Evolutionary conservation across 2,329 filamentous ascomycete genomes (phyloP).

Genomic region (Pseudogymnoascus sp.): DNA sequence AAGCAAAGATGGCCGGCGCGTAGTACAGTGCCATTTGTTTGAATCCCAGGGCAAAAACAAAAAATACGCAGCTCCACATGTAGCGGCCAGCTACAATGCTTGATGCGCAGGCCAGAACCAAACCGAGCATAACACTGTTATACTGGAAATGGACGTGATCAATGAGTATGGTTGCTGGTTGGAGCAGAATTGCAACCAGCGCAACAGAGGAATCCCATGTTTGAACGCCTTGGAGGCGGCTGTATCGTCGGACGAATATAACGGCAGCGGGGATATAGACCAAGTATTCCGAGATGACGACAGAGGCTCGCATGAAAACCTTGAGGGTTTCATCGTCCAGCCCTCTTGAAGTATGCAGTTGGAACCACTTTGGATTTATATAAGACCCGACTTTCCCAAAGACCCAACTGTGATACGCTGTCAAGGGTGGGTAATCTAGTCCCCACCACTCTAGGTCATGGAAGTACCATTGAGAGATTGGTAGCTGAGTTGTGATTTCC

Average conservation of each 20-base stretch:
- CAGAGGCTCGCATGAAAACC: slow-evolving; percentile 91
- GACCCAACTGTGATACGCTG: slow-evolving; percentile 97
- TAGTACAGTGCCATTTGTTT: slow-evolving; percentile 99
- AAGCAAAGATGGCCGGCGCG: slow-evolving; percentile 85
- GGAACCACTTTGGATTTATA: slow-evolving; percentile 82
- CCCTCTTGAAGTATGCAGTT: slow-evolving; percentile 72
- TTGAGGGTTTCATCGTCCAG: slow-evolving; percentile 73
- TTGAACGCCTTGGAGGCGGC: slow-evolving; percentile 66
- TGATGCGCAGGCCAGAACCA: slow-evolving; percentile 78
- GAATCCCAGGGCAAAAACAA: slow-evolving; percentile 88
- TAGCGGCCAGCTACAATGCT: slow-evolving; percentile 78
- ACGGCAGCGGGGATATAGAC: slow-evolving; percentile 79
- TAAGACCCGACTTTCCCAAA: slow-evolving; percentile 74
- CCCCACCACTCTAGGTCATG: slow-evolving; percentile 97
- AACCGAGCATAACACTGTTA: slow-evolving; percentile 95
- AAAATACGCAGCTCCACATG: slow-evolving; percentile 87
- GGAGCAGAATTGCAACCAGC: slow-evolving; percentile 82
- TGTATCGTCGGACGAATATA: slow-evolving; percentile 76
- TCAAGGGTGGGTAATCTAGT: slow-evolving; percentile 92
- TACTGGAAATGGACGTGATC: slow-evolving; percentile 98
- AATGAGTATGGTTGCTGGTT: slow-evolving; percentile 81
- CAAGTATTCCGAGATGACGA: slow-evolving; percentile 83
- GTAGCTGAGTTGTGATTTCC: slow-evolving; percentile 86
- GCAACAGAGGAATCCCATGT: slow-evolving; percentile 79
- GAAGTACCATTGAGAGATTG: slow-evolving; percentile 94